A percentile compares a stretch with the other conserved stretches of the same genome.
These are phyloP conservation scores for Trametes sp. DNA, from an alignment of 1,284 basidiomycete genomes.

Conservation along the genomic window DNA sequence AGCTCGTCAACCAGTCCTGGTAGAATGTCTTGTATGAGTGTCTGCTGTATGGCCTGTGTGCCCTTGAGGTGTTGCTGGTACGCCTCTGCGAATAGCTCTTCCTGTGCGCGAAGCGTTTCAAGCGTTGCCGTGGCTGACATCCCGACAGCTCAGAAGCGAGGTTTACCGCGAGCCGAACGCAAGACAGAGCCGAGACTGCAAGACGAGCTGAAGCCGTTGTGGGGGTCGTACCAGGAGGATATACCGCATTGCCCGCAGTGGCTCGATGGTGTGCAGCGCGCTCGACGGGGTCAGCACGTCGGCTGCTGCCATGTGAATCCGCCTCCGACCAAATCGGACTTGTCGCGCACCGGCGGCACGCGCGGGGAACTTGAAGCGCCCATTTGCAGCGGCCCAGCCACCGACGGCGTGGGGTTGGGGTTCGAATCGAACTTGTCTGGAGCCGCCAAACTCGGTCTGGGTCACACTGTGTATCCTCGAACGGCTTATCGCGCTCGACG, in stretches of 20 bases:
- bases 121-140: slow-evolving; percentile 30
- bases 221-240: not conserved
- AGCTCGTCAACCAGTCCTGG: slow-evolving; percentile 67
- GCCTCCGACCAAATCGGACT: slow-evolving; percentile 18
- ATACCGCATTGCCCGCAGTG: not conserved
- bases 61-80: slow-evolving; percentile 57
- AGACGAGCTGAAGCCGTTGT: not conserved
- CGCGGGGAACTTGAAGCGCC: slow-evolving; percentile 8
- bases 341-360: not conserved
- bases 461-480: slow-evolving; percentile 12
- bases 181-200: not conserved
- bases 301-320: slow-evolving; percentile 19
- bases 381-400: not conserved
- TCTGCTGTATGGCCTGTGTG: slow-evolving; percentile 55
- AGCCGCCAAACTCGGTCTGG: slow-evolving; percentile 11
- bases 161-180: not conserved
- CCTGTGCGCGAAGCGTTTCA: slow-evolving; percentile 30
- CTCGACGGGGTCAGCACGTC: not conserved
- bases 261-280: slow-evolving; percentile 5
- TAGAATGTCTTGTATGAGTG: slow-evolving; percentile 60
- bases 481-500: not conserved
- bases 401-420: slow-evolving; percentile 7
- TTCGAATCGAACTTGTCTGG: slow-evolving; percentile 15
- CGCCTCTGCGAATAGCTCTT: slow-evolving; percentile 32
- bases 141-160: not conserved